Percentiles rank a stretch among this genome's conserved stretches.
Evolutionary conservation across 495 filamentous ascomycete genomes (phyloP).

Genomic region (Rostrohypoxylon terebratum): DNA sequence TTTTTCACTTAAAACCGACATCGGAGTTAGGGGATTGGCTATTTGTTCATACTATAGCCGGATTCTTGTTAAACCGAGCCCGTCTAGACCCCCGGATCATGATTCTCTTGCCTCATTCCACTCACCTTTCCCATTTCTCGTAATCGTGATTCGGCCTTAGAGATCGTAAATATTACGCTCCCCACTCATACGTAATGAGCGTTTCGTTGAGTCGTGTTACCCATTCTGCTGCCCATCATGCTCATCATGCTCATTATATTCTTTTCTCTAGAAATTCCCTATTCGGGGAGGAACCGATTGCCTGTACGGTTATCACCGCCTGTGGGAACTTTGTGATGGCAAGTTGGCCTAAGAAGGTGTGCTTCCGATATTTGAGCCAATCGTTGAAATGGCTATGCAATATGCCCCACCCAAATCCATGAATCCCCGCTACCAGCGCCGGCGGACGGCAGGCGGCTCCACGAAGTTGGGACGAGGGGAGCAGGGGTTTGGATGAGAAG

Average conservation of each 20-base stretch:
- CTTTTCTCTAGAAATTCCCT: not conserved
- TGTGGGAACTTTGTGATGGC: constrained; percentile 2
- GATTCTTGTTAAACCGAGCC: constrained; percentile 2
- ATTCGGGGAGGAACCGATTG: constrained; percentile 12
- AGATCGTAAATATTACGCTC: not conserved
- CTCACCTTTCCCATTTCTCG: not conserved
- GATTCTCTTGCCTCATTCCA: not conserved
- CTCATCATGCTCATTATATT: not conserved
- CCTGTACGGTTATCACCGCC: not conserved
- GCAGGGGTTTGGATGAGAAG: not conserved
- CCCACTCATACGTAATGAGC: not conserved
- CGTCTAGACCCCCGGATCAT: not conserved
- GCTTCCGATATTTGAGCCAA: constrained; percentile 8
- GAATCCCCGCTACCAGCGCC: not conserved
- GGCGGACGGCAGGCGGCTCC: not conserved
- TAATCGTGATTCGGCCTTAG: not conserved
- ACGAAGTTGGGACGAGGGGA: not conserved
- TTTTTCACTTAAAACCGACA: constrained; percentile 21
- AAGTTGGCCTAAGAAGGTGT: not conserved
- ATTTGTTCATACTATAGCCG: not conserved
- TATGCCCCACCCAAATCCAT: not conserved
- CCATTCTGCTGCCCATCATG: no score
- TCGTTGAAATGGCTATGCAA: not conserved
- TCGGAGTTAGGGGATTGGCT: constrained; percentile 20
- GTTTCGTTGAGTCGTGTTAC: not conserved